These are phyloP conservation scores for Coniochaeta prunicola DNA, from an alignment of 2,329 filamentous ascomycete species.

Conservation along the genomic window DNA sequence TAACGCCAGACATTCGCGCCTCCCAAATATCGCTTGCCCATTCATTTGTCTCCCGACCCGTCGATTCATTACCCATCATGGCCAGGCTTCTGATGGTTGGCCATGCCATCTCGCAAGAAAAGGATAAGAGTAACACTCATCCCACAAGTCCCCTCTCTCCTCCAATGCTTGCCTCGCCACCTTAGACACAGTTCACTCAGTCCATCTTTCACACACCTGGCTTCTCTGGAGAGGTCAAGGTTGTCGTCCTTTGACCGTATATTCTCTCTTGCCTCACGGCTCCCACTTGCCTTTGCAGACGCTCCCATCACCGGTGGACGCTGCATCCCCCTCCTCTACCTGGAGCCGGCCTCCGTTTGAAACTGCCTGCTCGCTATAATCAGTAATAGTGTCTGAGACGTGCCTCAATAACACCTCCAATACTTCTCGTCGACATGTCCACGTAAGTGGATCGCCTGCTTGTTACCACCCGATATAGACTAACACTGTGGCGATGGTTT, in stretches of 20 bases:
- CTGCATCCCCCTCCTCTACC: conserved; percentile 15
- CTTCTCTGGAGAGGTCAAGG: conserved; percentile 17
- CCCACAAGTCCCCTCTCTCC: conserved; percentile 11
- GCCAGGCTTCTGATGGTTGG: conserved; percentile 16
- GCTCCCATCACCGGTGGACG: conserved; percentile 10
- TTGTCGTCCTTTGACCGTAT: conserved; percentile 8
- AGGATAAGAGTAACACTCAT: conserved; percentile 19
- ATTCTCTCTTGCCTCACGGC: conserved; percentile 9
- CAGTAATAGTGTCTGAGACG: conserved; percentile 8
- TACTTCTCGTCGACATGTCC: conserved; percentile 28
- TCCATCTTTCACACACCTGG: conserved; percentile 6
- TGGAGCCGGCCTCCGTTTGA: conserved; percentile 12
- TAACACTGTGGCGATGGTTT: conserved; percentile 5
- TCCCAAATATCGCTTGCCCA: neutral
- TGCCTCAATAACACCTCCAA: neutral
- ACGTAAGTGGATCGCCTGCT: conserved; percentile 26
- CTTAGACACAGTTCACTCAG: conserved; percentile 14
- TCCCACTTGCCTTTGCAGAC: conserved; percentile 2
- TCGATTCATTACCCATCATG: conserved; percentile 6
- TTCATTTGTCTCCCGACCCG: neutral
- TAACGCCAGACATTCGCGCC: neutral
- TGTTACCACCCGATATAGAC: neutral
- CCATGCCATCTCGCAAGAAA: conserved; percentile 14
- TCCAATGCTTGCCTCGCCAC: conserved; percentile 17
- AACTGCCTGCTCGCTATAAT: neutral